Base-by-base conservation (phyloP, 73 alveolate species). In the Paramecium pentaurelia region DNA sequence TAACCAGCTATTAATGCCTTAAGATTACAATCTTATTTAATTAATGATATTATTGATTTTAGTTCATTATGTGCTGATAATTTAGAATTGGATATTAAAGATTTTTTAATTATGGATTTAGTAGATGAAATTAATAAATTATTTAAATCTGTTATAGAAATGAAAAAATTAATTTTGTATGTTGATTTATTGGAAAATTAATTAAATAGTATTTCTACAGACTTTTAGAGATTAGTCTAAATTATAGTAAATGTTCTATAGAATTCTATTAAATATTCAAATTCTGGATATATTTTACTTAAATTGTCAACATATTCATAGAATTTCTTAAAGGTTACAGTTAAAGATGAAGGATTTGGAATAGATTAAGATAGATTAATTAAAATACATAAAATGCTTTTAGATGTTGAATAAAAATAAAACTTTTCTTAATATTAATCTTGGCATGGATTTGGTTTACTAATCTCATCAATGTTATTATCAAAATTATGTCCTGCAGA, bases 401-500 rank as follows among this genome's bases (percentile, higher is more conserved):
- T 25, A n/a, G 60, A 37, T 14, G 27, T 73, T 73, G 60, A 73
- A 38, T 20, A n/a, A 73, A 40, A 37, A 1, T 36, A 38, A 73
- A 44, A 73, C 27, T 73, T 36, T 73, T 36, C 60, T 16, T 16
- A 16, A 37, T 37, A 25, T 18, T 3, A 27, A 64, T 22, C 47
- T 22, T 80, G 91, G 91, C 58, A 42, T 42, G 91, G 91, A 22
- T 80, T 80, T 80, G 91, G 91, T 25, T 80, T 80, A 80, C 10
- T 80, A 3, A 80, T 80, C 0, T 45, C 91, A 11, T 47, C 20
- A 0, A 42, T 80, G 44, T 7, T 80, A 12, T 12, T 80, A 27
- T 25, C 34, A 11, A 80, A 80, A 80, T 16, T 80, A 0, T 34
- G 64, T 27, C 91, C 91, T 25, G 20, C 25, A 0, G 34, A 47